These are phyloP conservation scores for Cercospora sojina DNA, from an alignment of 2,329 filamentous ascomycete genomes.

Conservation along the genomic window DNA sequence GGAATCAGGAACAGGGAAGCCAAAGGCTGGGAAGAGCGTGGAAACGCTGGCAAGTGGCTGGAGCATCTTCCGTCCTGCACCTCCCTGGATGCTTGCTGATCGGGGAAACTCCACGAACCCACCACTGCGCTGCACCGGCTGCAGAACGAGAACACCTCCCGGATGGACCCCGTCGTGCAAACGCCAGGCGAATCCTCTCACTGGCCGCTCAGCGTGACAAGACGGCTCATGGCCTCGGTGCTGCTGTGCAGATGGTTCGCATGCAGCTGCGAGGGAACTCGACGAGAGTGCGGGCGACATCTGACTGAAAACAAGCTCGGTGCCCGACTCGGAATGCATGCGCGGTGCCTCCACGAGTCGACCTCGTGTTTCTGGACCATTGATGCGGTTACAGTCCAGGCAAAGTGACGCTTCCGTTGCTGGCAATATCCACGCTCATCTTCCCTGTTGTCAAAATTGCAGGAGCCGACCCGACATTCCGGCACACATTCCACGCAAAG, in stretches of 20 bases:
- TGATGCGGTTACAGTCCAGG: background rate
- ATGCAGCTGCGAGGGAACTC: background rate
- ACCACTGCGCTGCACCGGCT: slow-evolving; percentile 9
- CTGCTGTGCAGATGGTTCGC: background rate
- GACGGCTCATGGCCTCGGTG: background rate
- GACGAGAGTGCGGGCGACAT: background rate
- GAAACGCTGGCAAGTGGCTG: slow-evolving; percentile 7
- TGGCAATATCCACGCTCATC: background rate
- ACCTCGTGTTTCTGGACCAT: background rate
- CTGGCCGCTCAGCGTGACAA: background rate
- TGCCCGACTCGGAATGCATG: background rate
- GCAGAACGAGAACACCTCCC: slow-evolving; percentile 7
- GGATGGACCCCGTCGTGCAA: background rate
- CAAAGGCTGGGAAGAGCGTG: background rate
- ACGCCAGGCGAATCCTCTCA: background rate
- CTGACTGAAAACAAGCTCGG: background rate
- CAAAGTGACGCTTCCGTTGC: slow-evolving; percentile 11
- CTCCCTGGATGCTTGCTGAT: slow-evolving; percentile 11
- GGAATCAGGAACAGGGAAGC: slow-evolving; percentile 14
- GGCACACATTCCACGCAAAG: slow-evolving; percentile 18
- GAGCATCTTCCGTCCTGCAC: background rate
- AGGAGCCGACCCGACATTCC: slow-evolving; percentile 20
- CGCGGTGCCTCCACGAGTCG: background rate
- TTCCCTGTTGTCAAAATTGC: slow-evolving; percentile 13
- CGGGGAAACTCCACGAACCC: slow-evolving; percentile 7